Conservation (phyloP, 2,329 filamentous ascomycete species). For the Colletotrichum sp. region DNA sequence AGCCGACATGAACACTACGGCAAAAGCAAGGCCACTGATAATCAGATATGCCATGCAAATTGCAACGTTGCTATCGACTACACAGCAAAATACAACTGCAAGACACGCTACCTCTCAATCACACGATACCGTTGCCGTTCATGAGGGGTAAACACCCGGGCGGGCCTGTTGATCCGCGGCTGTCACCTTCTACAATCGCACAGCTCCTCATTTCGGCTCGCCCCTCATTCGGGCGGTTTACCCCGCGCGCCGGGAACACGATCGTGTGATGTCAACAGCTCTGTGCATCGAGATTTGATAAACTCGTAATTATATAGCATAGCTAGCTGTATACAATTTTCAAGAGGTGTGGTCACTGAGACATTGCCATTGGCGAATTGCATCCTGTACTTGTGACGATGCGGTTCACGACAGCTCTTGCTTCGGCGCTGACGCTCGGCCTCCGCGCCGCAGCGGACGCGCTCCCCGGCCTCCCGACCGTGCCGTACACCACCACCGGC, state of each 20-base stretch:
- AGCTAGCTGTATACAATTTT: not conserved
- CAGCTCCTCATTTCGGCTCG: not conserved
- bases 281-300: not conserved
- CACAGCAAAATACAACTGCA: not conserved
- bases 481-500: slow-evolving; percentile 33
- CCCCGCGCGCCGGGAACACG: not conserved
- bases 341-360: not conserved
- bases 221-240: not conserved
- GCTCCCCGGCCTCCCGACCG: slow-evolving; percentile 36
- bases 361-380: not conserved
- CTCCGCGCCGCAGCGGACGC: not conserved
- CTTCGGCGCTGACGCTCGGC: not conserved
- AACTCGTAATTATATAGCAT: not conserved
- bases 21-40: not conserved
- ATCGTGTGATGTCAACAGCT: not conserved
- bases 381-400: not conserved
- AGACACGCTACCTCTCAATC: not conserved
- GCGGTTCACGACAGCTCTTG: not conserved
- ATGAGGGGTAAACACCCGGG: not conserved
- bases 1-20: not conserved
- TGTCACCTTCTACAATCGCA: not conserved
- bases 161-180: not conserved
- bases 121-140: not conserved
- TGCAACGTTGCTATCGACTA: not conserved
- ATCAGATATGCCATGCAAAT: not conserved